Evolutionary conservation across 2,329 filamentous ascomycete species (phyloP), one percentile per base, ranked within the genome.

Genomic region (Zalaria obscura): DNA sequence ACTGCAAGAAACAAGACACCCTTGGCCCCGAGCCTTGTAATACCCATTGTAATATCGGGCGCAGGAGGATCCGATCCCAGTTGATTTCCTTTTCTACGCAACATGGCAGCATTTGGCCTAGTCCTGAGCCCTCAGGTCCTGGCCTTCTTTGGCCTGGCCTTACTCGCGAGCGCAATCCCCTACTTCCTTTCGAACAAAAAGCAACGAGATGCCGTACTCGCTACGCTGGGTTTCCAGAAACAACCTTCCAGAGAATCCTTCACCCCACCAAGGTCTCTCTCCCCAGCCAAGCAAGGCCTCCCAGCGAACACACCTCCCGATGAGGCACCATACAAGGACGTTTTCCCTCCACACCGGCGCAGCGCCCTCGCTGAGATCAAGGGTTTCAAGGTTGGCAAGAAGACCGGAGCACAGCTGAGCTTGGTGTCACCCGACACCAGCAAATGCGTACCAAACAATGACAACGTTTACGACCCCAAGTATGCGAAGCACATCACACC

Each of bases 241-340:
- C 60, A 63, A 42, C 63, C 62, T 46, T 50, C 58, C n/a, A 68
- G 68, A n/a, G 64, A 60, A 27, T 63, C 69, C 7, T 61, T 57
- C 45, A 73, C 70, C n/a, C 70, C 72, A 35, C 69, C 71, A 33
- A 64, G 65, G 39, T 73, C 70, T 2, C 48, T 73, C 6, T 72
- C 70, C 1, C 68, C 69, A 2, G 61, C 64, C n/a, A 69, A 68
- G 52, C 61, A 60, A 47, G 43, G 60, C 39, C 43, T 55, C 34
- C 25, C 50, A 27, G 27, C 49, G 4, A 52, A 50, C 9, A 42
- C 46, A 28, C 40, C 8, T 34, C 43, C 18, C 29, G 7, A 45
- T 55, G 4, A 54, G 3, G 47, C 58, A 10, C 56, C 62, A 40
- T 73, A 72, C 54, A 59, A 52, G n/a, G 58, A 65, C 42, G 58